These are phyloP conservation scores for Grosmannia penicillata DNA, from an alignment of 2,329 filamentous ascomycete genomes.

Conservation along the genomic window DNA sequence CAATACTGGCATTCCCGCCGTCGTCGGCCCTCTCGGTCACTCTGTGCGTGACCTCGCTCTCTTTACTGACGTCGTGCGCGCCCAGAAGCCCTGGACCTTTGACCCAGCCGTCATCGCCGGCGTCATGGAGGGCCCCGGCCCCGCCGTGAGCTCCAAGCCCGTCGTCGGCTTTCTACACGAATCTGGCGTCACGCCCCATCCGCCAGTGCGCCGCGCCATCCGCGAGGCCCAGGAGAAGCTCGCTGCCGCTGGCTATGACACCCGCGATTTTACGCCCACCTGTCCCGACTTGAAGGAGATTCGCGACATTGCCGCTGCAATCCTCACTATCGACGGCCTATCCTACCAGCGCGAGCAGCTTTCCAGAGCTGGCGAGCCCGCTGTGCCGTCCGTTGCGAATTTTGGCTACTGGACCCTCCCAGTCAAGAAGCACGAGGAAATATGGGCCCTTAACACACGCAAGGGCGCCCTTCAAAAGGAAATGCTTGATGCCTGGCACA, in stretches of 20 bases:
- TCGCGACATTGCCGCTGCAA: slow-evolving; percentile 5
- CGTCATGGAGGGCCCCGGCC: slow-evolving; percentile 4
- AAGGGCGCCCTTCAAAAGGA: slow-evolving; percentile 8
- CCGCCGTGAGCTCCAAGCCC: slow-evolving; percentile 2
- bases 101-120: slow-evolving; percentile 6
- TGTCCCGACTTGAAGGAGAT: slow-evolving; percentile 9
- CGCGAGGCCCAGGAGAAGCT: slow-evolving; percentile 5
- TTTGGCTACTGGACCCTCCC: slow-evolving; percentile 10
- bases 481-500: slow-evolving; percentile 10
- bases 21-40: slow-evolving; percentile 6
- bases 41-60: slow-evolving; percentile 6
- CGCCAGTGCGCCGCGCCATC: slow-evolving; percentile 5
- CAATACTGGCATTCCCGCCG: slow-evolving; percentile 8
- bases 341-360: slow-evolving; percentile 9
- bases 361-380: slow-evolving; percentile 7
- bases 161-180: slow-evolving; percentile 5
- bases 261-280: slow-evolving; percentile 8
- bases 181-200: slow-evolving; percentile 6
- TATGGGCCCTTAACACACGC: slow-evolving; percentile 9
- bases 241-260: slow-evolving; percentile 5
- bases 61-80: slow-evolving; percentile 5
- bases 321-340: slow-evolving; percentile 8
- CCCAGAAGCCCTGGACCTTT: slow-evolving; percentile 6
- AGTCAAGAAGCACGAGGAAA: slow-evolving; percentile 7
- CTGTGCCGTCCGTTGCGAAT: slow-evolving; percentile 6